These are phyloP conservation scores for Rhynchospora tenuis DNA, from an alignment of 176 grass and related monocot species.

Conservation along the genomic window DNA sequence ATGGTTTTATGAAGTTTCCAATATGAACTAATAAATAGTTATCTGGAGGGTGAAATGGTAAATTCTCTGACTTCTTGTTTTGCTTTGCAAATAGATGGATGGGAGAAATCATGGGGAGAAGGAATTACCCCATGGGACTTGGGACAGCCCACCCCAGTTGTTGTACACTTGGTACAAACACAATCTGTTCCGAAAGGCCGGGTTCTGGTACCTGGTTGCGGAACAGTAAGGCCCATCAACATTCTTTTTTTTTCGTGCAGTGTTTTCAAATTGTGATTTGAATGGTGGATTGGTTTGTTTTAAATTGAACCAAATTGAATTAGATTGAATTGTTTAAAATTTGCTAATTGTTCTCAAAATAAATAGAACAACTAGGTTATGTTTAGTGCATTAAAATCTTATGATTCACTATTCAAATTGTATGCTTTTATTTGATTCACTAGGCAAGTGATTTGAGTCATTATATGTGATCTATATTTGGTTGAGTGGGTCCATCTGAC, in stretches of 20 bases:
- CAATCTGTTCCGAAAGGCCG: conserved; percentile 66
- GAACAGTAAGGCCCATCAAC: conserved; percentile 32
- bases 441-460: background rate
- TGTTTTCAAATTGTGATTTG: background rate
- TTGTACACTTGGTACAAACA: conserved; percentile 53
- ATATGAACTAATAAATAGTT: no score
- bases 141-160: conserved; percentile 52
- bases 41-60: background rate
- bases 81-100: conserved; percentile 44
- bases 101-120: conserved; percentile 68
- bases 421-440: background rate
- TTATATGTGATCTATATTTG: no score
- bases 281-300: background rate
- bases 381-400: background rate
- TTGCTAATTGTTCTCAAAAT: background rate
- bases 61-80: background rate
- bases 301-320: background rate
- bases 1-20: no score
- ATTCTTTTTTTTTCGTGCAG: background rate
- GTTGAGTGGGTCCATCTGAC: background rate
- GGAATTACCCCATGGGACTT: conserved; percentile 84
- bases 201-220: conserved; percentile 81
- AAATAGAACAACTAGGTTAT: background rate
- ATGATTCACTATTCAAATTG: background rate
- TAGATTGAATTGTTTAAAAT: background rate